These are phyloP conservation scores for Taphrina deformans DNA, from an alignment of 1,139 yeast genomes.

Conservation along the genomic window DNA sequence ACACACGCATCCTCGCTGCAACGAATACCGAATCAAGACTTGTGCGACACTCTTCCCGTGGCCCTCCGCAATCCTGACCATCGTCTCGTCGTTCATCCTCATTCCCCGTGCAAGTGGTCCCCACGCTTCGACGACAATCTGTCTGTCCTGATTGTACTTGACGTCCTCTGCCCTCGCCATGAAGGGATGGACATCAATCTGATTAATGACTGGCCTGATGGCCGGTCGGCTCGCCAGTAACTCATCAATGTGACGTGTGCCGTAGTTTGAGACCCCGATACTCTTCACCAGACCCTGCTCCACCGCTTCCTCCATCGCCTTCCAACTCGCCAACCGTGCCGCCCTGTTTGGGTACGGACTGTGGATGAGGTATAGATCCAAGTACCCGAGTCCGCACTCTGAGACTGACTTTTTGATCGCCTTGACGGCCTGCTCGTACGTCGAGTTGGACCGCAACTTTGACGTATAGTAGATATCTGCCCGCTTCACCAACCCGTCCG, in stretches of 20 bases:
- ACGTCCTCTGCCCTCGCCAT: constrained; percentile 52
- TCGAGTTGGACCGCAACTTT: constrained; percentile 49
- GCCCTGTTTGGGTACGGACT: constrained; percentile 45
- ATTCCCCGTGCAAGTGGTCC: constrained; percentile 62
- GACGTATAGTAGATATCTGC: constrained; percentile 71
- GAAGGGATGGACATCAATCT: constrained; percentile 59
- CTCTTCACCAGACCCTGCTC: constrained; percentile 46
- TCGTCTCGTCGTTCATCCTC: constrained; percentile 54
- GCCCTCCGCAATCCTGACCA: constrained; percentile 45
- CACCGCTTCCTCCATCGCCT: constrained; percentile 51
- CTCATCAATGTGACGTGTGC: constrained; percentile 49
- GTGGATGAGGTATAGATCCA: constrained; percentile 51
- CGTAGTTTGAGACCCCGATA: constrained; percentile 53
- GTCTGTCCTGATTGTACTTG: constrained; percentile 53
- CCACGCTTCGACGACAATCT: constrained; percentile 62
- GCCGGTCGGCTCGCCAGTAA: constrained; percentile 44
- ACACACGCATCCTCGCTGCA: constrained; percentile 58
- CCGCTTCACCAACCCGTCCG: constrained; percentile 48
- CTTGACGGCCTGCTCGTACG: constrained; percentile 56
- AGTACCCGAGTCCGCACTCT: constrained; percentile 54
- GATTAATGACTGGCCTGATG: constrained; percentile 54
- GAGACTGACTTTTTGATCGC: constrained; percentile 56
- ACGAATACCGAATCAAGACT: constrained; percentile 51
- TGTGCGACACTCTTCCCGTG: constrained; percentile 50
- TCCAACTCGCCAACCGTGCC: constrained; percentile 49